These are phyloP conservation scores for Penicillium tannophilum DNA, from an alignment of 495 filamentous ascomycete species.

Conservation along the genomic window DNA sequence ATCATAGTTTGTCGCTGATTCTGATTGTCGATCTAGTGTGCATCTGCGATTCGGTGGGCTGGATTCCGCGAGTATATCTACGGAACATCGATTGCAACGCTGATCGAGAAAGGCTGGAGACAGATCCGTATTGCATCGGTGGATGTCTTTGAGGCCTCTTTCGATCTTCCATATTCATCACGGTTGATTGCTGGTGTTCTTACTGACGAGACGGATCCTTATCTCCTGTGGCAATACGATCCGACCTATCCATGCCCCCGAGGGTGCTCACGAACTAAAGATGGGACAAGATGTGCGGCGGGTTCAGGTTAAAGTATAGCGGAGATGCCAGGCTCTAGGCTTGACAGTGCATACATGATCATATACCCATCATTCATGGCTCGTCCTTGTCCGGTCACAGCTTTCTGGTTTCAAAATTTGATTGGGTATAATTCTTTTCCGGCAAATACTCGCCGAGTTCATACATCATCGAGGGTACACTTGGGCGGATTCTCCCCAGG, in stretches of 20 bases:
- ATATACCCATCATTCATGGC: too few relatives aligned
- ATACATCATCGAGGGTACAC: constrained; percentile 7
- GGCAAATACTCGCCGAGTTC: constrained; percentile 9
- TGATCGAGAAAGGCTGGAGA: constrained; percentile 46
- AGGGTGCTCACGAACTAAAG: constrained; percentile 34
- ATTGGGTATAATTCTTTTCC: constrained; percentile 25
- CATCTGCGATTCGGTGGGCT: constrained; percentile 55
- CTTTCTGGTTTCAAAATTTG: constrained; percentile 12
- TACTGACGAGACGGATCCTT: constrained; percentile 53
- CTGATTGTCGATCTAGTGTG: constrained; percentile 39
- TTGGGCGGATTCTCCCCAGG: background rate
- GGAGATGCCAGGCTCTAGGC: too few relatives aligned
- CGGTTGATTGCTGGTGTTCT: constrained; percentile 45
- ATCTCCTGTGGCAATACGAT: constrained; percentile 56
- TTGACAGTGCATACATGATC: too few relatives aligned
- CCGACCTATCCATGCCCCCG: constrained; percentile 40
- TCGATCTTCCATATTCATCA: constrained; percentile 34
- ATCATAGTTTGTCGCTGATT: background rate
- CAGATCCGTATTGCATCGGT: constrained; percentile 49
- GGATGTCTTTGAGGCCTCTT: constrained; percentile 49
- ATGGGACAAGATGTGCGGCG: constrained; percentile 2
- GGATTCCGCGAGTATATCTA: constrained; percentile 58
- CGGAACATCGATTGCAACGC: constrained; percentile 48
- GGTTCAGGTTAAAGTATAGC: background rate
- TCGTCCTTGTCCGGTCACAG: too few relatives aligned